phyloP scores from a whole-genome alignment of 805 yeast species.

The Blastobotrys attinorum region DNA sequence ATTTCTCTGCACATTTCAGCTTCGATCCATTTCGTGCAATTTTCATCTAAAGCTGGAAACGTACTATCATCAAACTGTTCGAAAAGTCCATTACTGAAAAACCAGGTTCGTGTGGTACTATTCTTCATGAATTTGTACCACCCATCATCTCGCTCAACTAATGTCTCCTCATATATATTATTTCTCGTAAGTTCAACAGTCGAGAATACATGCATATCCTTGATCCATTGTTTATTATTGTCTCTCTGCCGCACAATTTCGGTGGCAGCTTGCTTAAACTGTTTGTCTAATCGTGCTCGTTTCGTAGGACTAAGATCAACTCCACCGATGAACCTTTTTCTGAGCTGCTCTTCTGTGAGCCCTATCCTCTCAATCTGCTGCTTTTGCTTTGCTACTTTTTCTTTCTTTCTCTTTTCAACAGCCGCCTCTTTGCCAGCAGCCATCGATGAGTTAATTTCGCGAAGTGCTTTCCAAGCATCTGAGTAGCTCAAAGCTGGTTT shows the following conservation, averaged over 20 bases:
- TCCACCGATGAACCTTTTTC: not conserved
- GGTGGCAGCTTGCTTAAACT: not conserved
- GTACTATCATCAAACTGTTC: not conserved
- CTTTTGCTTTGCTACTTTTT: too few species aligned
- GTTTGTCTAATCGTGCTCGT: not conserved
- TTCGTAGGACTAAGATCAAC: not conserved
- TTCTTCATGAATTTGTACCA: not conserved
- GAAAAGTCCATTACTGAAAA: not conserved
- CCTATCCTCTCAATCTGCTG: too few species aligned
- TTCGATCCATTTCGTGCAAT: constrained; percentile 2
- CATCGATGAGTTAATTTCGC: too few species aligned
- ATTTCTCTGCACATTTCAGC: not conserved
- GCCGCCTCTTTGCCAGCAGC: too few species aligned
- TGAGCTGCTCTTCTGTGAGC: not conserved
- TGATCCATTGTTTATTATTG: not conserved
- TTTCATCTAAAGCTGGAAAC: not conserved
- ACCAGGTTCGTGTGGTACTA: not conserved
- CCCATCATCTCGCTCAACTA: not conserved
- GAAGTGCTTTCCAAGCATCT: too few species aligned
- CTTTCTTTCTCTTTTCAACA: too few species aligned
- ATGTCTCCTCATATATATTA: not conserved
- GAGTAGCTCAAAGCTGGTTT: too few species aligned
- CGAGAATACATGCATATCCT: not conserved
- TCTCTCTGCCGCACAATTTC: not conserved
- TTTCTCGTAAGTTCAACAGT: not conserved